A percentile compares a stretch with the other conserved stretches of the same genome.
phyloP scores from a whole-genome alignment of 2,329 filamentous ascomycete species.

The Phaeoacremonium minimum region DNA sequence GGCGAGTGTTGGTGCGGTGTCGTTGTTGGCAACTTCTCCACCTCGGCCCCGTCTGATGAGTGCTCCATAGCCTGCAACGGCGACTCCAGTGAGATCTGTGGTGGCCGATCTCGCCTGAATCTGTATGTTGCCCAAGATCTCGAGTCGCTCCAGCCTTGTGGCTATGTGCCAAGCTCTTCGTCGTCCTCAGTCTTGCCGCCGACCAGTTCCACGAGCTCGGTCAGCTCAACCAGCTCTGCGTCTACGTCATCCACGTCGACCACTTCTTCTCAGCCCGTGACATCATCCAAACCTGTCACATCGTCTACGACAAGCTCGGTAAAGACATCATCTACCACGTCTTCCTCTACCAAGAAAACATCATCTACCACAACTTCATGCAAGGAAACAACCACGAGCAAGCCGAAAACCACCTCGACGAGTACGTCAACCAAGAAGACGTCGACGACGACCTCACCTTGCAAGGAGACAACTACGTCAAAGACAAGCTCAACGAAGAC shows the following conservation, averaged over 20 bases:
- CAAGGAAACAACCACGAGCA: no score
- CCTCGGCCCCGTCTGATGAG: constrained; percentile 24
- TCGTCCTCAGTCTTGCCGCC: constrained; percentile 12
- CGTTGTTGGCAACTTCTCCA: constrained; percentile 44
- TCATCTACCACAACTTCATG: constrained; percentile 8
- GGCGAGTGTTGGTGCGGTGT: constrained; percentile 47
- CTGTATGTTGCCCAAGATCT: constrained; percentile 45
- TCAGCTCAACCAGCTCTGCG: constrained; percentile 1
- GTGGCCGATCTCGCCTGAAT: constrained; percentile 35
- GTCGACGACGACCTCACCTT: constrained; percentile 7
- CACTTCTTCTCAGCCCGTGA: not conserved
- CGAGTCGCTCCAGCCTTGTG: constrained; percentile 46
- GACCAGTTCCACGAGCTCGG: constrained; percentile 8
- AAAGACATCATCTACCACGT: constrained; percentile 3
- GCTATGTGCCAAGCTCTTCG: constrained; percentile 20
- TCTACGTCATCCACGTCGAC: constrained; percentile 1
- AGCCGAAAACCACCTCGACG: no score
- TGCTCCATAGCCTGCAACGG: constrained; percentile 52
- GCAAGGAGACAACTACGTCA: constrained; percentile 3
- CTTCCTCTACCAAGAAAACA: constrained; percentile 6
- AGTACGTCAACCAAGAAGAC: constrained; percentile 1
- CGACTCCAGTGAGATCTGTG: constrained; percentile 34
- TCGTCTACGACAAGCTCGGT: not conserved
- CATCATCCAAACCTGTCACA: not conserved
- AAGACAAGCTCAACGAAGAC: constrained; percentile 12